phyloP scores from a whole-genome alignment of 768 basidiomycete genomes.

The Kwoniella sp. region DNA sequence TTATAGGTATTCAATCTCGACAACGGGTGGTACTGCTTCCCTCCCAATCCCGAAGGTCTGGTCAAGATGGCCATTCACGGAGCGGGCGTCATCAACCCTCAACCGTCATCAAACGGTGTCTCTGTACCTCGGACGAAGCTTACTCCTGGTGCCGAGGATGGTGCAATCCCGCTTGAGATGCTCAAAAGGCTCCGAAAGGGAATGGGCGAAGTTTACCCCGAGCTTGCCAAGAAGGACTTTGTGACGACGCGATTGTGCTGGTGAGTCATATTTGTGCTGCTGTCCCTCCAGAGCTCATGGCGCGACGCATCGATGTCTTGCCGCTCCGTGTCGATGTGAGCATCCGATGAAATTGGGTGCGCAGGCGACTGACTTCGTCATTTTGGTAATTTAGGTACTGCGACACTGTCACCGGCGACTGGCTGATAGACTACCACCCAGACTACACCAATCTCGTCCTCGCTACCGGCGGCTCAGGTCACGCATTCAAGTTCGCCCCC shows the following conservation, averaged over 20 bases:
- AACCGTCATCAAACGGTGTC: slow-evolving; percentile 57
- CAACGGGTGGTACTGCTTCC: slow-evolving; percentile 80
- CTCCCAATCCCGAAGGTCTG: slow-evolving; percentile 58
- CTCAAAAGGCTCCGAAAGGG: slow-evolving; percentile 64
- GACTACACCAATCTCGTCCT: slow-evolving; percentile 64
- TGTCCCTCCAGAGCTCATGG: too few species aligned
- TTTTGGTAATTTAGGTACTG: slow-evolving; percentile 92
- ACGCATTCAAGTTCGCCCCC: slow-evolving; percentile 73
- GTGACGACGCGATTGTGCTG: slow-evolving; percentile 80
- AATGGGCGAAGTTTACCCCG: slow-evolving; percentile 70
- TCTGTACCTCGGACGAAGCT: slow-evolving; percentile 77
- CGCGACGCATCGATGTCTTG: background rate
- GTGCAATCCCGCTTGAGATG: slow-evolving; percentile 70
- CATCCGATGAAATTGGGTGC: background rate
- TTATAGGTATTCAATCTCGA: slow-evolving; percentile 69
- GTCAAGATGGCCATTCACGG: slow-evolving; percentile 79
- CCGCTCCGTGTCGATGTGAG: slow-evolving; percentile 1
- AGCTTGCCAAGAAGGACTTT: slow-evolving; percentile 73
- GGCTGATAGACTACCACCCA: slow-evolving; percentile 79
- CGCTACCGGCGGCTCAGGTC: slow-evolving; percentile 79
- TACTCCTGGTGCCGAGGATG: slow-evolving; percentile 62
- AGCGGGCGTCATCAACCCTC: slow-evolving; percentile 66
- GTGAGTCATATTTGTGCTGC: too few species aligned
- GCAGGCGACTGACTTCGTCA: background rate
- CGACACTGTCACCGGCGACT: slow-evolving; percentile 82